phyloP scores from a whole-genome alignment of 305 asterid species.

The Fraxinus dipetala region DNA sequence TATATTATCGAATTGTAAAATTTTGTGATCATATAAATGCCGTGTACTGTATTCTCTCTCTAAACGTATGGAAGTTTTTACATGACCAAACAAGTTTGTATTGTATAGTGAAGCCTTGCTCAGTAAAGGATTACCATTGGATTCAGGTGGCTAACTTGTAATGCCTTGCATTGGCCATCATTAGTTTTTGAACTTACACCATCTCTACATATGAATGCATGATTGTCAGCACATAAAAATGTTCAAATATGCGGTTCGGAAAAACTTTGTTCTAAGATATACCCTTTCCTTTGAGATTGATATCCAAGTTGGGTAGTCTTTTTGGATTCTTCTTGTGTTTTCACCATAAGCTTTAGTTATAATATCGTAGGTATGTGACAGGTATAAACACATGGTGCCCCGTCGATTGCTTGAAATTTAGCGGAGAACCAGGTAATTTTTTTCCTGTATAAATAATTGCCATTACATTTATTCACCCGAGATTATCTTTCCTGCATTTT shows the following conservation, averaged over 20 bases:
- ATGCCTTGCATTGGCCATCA: neutral
- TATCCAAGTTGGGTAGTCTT: neutral
- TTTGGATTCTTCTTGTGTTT: neutral
- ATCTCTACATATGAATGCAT: neutral
- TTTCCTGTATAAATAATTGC: neutral
- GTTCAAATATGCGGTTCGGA: neutral
- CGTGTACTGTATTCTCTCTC: neutral
- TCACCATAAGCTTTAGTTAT: neutral
- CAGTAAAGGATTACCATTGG: neutral
- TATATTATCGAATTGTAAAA: neutral
- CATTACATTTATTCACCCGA: neutral
- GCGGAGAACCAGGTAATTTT: neutral
- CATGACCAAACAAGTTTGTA: neutral
- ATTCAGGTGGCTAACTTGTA: neutral
- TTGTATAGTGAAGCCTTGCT: neutral
- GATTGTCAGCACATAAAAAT: neutral
- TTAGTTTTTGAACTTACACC: neutral
- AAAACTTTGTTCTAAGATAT: neutral
- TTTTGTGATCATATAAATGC: neutral
- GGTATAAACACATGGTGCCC: neutral
- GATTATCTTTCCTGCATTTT: neutral
- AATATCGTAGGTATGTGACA: neutral
- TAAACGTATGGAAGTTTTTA: neutral
- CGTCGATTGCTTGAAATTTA: neutral
- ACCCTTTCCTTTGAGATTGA: neutral